Evolutionary conservation across 495 filamentous ascomycete species (phyloP).

Genomic region (Chaetomium fimeti): DNA sequence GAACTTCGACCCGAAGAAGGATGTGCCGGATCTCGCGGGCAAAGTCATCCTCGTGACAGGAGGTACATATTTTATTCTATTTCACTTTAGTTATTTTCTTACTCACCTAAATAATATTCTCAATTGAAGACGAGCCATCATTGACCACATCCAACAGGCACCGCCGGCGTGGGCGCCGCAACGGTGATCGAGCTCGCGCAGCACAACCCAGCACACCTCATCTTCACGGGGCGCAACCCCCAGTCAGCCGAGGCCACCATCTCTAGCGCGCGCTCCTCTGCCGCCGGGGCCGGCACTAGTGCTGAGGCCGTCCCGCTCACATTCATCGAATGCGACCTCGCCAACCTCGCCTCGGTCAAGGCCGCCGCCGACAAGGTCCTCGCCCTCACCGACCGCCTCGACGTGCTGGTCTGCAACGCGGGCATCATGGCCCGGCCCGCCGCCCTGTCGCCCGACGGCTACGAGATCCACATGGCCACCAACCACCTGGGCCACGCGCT

Average conservation of each 20-base stretch:
- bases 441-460: slow-evolving; percentile 57
- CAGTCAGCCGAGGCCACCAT: slow-evolving; percentile 19
- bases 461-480: slow-evolving; percentile 65
- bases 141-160: neutral
- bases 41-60: slow-evolving; percentile 18
- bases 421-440: slow-evolving; percentile 55
- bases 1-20: slow-evolving; percentile 12
- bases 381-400: slow-evolving; percentile 17
- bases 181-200: slow-evolving; percentile 7
- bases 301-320: slow-evolving; percentile 3
- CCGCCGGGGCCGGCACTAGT: neutral
- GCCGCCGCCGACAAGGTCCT: slow-evolving; percentile 16
- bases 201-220: slow-evolving; percentile 10
- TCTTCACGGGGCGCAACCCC: slow-evolving; percentile 20
- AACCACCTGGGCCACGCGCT: slow-evolving; percentile 70
- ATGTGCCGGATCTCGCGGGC: slow-evolving; percentile 10
- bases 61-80: slow-evolving; percentile 3
- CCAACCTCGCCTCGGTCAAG: slow-evolving; percentile 20
- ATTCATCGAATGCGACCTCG: slow-evolving; percentile 20
- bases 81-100: neutral
- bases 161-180: slow-evolving; percentile 11
- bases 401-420: slow-evolving; percentile 28
- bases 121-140: too few relatives aligned
- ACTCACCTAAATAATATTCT: neutral
- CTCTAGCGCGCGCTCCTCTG: neutral